These are phyloP conservation scores for Globisporangium barbulae DNA, from an alignment of 352 stramenopile genomes.

Conservation along the genomic window DNA sequence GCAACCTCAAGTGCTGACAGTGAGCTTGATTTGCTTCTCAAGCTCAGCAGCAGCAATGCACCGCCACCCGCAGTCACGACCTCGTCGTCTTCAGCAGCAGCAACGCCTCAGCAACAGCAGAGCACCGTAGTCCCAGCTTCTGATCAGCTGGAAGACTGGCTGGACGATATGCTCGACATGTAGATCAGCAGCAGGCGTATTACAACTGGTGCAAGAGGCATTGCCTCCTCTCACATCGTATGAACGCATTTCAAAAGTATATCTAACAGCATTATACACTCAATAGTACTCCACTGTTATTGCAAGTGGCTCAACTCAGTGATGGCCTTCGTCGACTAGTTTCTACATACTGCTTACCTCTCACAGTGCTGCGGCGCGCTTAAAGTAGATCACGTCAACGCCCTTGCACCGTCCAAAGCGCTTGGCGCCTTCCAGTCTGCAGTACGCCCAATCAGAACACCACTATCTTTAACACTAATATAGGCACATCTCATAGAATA, in stretches of 20 bases:
- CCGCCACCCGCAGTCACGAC: constrained; percentile 4
- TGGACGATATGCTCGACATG: constrained; percentile 64
- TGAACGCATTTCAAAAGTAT: too few species aligned
- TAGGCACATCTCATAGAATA: background rate
- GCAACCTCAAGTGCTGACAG: constrained; percentile 16
- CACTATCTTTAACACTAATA: background rate
- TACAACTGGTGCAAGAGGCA: background rate
- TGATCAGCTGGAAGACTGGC: constrained; percentile 64
- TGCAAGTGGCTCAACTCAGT: background rate
- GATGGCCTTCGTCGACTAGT: background rate
- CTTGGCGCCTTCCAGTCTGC: constrained; percentile 66
- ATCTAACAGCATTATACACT: background rate
- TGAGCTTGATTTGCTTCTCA: constrained; percentile 41
- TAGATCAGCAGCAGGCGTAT: constrained; percentile 2
- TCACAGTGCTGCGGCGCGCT: constrained; percentile 18
- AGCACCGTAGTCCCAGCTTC: constrained; percentile 5
- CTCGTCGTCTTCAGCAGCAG: constrained; percentile 3
- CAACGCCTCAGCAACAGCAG: constrained; percentile 5
- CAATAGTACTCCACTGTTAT: background rate
- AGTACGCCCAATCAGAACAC: background rate
- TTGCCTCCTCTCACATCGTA: too few species aligned
- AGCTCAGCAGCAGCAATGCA: constrained; percentile 30
- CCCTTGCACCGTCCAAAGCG: constrained; percentile 72
- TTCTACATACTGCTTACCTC: background rate
- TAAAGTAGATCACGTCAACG: constrained; percentile 84